phyloP scores from a whole-genome alignment of 148 eudicot species.

The Linanthus parryae region DNA sequence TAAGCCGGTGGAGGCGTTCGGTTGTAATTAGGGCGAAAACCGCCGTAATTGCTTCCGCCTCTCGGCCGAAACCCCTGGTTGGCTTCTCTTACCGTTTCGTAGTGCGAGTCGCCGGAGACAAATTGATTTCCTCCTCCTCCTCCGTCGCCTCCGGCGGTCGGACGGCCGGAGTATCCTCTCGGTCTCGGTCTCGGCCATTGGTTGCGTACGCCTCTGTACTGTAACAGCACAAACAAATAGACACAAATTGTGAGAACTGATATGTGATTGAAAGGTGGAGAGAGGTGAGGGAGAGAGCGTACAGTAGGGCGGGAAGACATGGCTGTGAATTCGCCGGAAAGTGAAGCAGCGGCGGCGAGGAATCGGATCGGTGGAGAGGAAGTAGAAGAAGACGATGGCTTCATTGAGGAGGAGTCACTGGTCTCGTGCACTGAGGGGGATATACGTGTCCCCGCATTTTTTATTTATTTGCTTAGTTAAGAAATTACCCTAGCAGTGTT shows the following conservation, averaged over 20 bases:
- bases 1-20: constrained; percentile 12
- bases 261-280: not conserved
- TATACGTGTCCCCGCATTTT: no score
- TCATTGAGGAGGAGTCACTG: no score
- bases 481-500: no score
- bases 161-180: constrained; percentile 32
- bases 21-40: no score
- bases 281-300: not conserved
- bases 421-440: no score
- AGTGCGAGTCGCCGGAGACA: constrained; percentile 41
- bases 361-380: constrained; percentile 29
- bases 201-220: constrained; percentile 38
- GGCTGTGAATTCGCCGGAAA: constrained; percentile 15
- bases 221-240: constrained; percentile 23
- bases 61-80: constrained; percentile 27
- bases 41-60: constrained; percentile 1
- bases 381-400: not conserved
- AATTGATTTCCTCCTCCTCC: constrained; percentile 14
- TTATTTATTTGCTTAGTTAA: no score
- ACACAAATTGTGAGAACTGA: not conserved
- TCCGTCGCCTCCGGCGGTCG: constrained; percentile 9
- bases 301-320: constrained; percentile 25
- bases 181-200: constrained; percentile 26
- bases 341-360: constrained; percentile 34
- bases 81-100: constrained; percentile 29